Percentiles rank a stretch among this genome's conserved stretches.
Conservation (phyloP, 345 rosid genomes). For the Crucihimalaya himalaica region DNA sequence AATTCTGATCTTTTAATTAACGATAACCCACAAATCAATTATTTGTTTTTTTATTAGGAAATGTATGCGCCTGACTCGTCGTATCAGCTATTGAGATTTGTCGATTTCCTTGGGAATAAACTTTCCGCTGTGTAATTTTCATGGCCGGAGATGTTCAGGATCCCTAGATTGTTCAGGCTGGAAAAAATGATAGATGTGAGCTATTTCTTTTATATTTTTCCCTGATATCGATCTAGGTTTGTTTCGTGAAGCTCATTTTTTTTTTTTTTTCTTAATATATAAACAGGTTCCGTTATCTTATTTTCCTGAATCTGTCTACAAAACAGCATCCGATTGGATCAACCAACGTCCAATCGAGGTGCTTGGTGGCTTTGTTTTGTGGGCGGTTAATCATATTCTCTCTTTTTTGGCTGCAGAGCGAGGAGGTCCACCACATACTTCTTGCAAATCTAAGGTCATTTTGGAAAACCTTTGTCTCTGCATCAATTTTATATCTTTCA, state of each 20-base stretch:
- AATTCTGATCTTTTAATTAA: background rate
- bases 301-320: background rate
- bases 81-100: constrained; percentile 47
- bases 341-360: background rate
- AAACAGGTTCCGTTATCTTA: background rate
- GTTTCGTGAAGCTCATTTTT: background rate
- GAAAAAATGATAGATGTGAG: constrained; percentile 43
- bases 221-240: no score
- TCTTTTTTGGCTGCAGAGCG: background rate
- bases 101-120: constrained; percentile 50
- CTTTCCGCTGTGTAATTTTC: constrained; percentile 51
- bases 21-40: background rate
- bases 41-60: constrained; percentile 26
- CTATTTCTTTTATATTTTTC: background rate
- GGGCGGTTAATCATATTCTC: background rate
- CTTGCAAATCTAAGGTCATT: background rate
- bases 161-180: constrained; percentile 37
- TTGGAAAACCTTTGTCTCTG: background rate
- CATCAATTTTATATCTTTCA: background rate
- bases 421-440: background rate
- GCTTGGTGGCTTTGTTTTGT: background rate
- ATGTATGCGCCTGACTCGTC: background rate
- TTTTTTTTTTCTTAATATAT: background rate
- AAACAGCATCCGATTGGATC: background rate
- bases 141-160: constrained; percentile 46